phyloP scores from a whole-genome alignment of 106 monocot species.

The Apostasia ramifera region DNA sequence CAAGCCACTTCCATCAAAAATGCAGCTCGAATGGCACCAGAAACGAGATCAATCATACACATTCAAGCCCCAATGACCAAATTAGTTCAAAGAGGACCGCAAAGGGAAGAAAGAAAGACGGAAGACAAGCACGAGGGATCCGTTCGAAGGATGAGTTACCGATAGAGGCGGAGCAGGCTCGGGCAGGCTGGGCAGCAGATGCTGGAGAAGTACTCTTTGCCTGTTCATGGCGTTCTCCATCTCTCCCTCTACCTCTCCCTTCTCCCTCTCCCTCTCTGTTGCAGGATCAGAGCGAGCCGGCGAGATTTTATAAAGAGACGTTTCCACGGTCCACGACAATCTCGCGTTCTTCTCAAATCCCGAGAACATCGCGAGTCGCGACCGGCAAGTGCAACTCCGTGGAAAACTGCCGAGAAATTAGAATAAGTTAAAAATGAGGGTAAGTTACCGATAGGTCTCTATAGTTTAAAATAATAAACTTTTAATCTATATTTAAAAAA shows the following conservation, averaged over 20 bases:
- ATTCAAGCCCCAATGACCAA: neutral
- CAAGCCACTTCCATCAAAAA: neutral
- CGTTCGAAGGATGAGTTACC: slow-evolving; percentile 11
- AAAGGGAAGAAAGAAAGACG: neutral
- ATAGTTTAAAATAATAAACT: no score
- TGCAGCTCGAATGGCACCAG: neutral
- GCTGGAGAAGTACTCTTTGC: slow-evolving; percentile 62
- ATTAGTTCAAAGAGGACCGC: neutral
- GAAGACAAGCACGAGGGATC: neutral
- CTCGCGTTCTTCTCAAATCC: no score
- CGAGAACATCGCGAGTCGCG: no score
- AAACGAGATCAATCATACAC: neutral
- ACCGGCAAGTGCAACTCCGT: no score
- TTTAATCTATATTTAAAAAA: no score
- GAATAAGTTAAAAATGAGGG: no score
- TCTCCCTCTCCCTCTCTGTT: neutral
- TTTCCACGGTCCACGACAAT: no score
- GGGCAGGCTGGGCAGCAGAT: slow-evolving; percentile 38
- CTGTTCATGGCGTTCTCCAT: slow-evolving; percentile 83
- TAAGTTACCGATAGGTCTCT: no score
- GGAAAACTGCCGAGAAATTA: no score
- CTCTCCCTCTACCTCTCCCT: slow-evolving; percentile 5
- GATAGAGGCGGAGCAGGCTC: slow-evolving; percentile 14
- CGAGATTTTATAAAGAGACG: no score
- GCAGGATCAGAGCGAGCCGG: neutral